Evolutionary conservation across 305 asterid genomes (phyloP).

Genomic region (Rubia peregrina): DNA sequence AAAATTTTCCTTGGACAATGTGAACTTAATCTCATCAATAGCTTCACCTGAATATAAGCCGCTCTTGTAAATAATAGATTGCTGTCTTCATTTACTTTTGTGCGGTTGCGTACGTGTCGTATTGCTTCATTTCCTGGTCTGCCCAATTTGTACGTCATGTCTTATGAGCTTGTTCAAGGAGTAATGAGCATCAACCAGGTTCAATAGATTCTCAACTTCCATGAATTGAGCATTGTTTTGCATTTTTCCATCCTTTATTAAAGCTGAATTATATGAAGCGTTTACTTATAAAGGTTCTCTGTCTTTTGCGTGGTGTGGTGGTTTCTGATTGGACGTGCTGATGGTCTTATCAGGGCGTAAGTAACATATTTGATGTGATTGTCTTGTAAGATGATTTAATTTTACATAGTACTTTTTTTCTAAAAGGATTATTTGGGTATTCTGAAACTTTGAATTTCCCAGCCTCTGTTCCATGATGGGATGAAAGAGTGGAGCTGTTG

Average conservation of each 20-base stretch:
- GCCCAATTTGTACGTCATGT: neutral
- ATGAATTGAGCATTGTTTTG: neutral
- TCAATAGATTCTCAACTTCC: neutral
- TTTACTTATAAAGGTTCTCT: constrained; percentile 23
- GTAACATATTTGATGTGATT: constrained; percentile 20
- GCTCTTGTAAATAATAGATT: neutral
- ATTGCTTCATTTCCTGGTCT: neutral
- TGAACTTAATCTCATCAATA: neutral
- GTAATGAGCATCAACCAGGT: too few species aligned
- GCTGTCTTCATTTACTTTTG: neutral
- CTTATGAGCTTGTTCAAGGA: neutral
- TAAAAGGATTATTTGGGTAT: neutral
- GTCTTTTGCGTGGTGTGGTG: constrained; percentile 24
- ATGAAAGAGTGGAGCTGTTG: constrained; percentile 96
- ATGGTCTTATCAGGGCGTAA: constrained; percentile 52
- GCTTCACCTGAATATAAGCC: neutral
- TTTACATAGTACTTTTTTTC: neutral
- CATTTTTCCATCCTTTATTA: neutral
- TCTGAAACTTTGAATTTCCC: constrained; percentile 21
- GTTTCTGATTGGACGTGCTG: constrained; percentile 22
- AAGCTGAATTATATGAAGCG: neutral
- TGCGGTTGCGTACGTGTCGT: neutral
- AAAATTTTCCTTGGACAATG: neutral
- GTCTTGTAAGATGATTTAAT: neutral
- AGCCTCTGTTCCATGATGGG: constrained; percentile 88